Base-by-base conservation (phyloP, 2,329 filamentous ascomycete species). In the Akanthomyces dipterigenus region DNA sequence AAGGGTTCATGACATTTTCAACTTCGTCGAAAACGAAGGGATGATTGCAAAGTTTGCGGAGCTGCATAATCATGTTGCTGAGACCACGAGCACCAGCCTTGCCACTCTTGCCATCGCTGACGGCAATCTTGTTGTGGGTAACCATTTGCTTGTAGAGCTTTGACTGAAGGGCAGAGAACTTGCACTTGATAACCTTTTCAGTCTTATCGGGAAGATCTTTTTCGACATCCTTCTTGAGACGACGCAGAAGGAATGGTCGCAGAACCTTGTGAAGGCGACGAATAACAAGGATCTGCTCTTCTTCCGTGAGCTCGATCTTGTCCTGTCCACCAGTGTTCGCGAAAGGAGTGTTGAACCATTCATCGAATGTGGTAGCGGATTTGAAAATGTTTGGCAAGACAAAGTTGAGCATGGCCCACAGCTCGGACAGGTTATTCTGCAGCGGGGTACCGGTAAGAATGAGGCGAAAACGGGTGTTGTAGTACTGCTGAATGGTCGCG, bases 281-380 rank as follows among this genome's bases (percentile, higher is more conserved):
- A 82, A 99, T 99, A 70, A 99, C 92, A 62, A 99, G 89, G 75
- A 99, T 86, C 73, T 96, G 92, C 77, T 99, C 95, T 95, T 99
- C 95, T 95, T 99, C 95, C 14, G 90, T 96, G 65, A 99, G 82
- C 72, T 98, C 93, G 90, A 99, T 99, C 81, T 95, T 96, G 76
- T 99, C 95, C 76, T 98, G 93, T 45, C 91, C 88, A 76, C 95
- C 95, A 5, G 95, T 99, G 73, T 99, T 99, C 67, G 95, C 95
- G 74, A 99, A 99, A 0, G 95, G 95, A 28, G 95, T 99, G 73
- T 98, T 99, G 86, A 99, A 99, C 95, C 95, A 99, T 75, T 99
- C 95, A 73, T 99, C 95, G 71, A 99, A 99, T 2, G 93, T 98
- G 73, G 95, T 97, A 64, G 93, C 92, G 2, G 95, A 98, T 75